phyloP scores from a whole-genome alignment of 1,139 yeast genomes.

The Yamadazyma taylorii region DNA sequence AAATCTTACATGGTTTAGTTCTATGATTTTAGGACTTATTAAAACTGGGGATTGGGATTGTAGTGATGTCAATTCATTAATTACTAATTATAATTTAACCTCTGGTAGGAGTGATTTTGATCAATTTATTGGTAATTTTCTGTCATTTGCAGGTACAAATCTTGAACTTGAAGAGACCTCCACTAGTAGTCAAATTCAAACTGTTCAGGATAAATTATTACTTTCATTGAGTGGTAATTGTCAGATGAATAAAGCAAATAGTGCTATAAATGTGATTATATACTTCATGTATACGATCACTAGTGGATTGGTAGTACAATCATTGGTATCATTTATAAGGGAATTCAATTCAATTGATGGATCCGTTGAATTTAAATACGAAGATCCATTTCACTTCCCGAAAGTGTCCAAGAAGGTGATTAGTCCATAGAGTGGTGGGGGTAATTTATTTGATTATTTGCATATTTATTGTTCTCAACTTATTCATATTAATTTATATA shows the following conservation, averaged over 20 bases:
- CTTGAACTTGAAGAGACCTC: too few species aligned
- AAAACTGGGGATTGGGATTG: slow-evolving; percentile 13
- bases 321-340: slow-evolving; percentile 6
- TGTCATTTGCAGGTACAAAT: too few species aligned
- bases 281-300: slow-evolving; percentile 14
- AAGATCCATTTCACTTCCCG: slow-evolving; percentile 9
- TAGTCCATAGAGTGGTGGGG: too few species aligned
- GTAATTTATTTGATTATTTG: too few species aligned
- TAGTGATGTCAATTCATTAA: slow-evolving; percentile 8
- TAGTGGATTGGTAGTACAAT: slow-evolving; percentile 9
- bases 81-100: slow-evolving; percentile 13
- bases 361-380: slow-evolving; percentile 7
- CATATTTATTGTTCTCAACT: too few species aligned
- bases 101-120: slow-evolving; percentile 1
- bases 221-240: slow-evolving; percentile 13
- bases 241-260: slow-evolving; percentile 13
- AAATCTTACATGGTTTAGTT: slow-evolving; percentile 9
- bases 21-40: slow-evolving; percentile 8
- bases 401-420: background rate
- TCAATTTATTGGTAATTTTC: background rate
- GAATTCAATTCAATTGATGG: slow-evolving; percentile 3
- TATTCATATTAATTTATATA: too few species aligned
- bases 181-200: background rate
- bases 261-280: slow-evolving; percentile 10
- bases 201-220: slow-evolving; percentile 8